Conservation (phyloP, 768 basidiomycete genomes). For the Boletus rex-veris region DNA sequence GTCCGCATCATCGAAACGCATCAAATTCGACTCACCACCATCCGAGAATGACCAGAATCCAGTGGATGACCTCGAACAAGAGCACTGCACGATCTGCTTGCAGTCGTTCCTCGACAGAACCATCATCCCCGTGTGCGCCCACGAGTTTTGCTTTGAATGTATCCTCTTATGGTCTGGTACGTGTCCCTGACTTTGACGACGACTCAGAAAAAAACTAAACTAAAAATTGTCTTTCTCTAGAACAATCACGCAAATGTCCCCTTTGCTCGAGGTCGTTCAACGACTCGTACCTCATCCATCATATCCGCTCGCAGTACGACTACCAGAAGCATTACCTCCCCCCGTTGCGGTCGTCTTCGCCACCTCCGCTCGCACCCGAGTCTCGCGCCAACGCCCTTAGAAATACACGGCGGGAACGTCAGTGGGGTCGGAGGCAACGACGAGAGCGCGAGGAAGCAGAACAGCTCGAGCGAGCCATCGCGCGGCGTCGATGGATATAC, state of each 20-base stretch:
- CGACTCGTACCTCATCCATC: slow-evolving; percentile 71
- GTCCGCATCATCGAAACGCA: too few relatives aligned
- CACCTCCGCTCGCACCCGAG: slow-evolving; percentile 32
- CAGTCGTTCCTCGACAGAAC: slow-evolving; percentile 75
- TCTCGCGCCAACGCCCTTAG: slow-evolving; percentile 29
- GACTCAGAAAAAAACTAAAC: too few relatives aligned
- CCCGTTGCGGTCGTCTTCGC: slow-evolving; percentile 56
- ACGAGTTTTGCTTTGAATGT: slow-evolving; percentile 94
- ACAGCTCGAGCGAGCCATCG: slow-evolving; percentile 71
- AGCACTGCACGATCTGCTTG: slow-evolving; percentile 83
- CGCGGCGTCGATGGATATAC: slow-evolving; percentile 77
- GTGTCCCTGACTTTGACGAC: slow-evolving; percentile 15
- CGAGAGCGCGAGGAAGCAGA: slow-evolving; percentile 57
- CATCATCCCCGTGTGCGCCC: slow-evolving; percentile 79
- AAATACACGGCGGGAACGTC: slow-evolving; percentile 39
- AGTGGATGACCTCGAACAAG: slow-evolving; percentile 4
- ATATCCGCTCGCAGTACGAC: slow-evolving; percentile 72
- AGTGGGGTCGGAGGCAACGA: slow-evolving; percentile 54
- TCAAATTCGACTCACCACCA: too few relatives aligned
- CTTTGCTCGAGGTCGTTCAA: slow-evolving; percentile 68
- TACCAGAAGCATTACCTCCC: slow-evolving; percentile 77
- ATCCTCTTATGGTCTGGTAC: slow-evolving; percentile 80
- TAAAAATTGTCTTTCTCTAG: slow-evolving; percentile 30
- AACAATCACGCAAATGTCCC: slow-evolving; percentile 76
- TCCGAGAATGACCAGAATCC: too few relatives aligned